phyloP scores from a whole-genome alignment of 441 rosid species.

The Jatropha podagrica region DNA sequence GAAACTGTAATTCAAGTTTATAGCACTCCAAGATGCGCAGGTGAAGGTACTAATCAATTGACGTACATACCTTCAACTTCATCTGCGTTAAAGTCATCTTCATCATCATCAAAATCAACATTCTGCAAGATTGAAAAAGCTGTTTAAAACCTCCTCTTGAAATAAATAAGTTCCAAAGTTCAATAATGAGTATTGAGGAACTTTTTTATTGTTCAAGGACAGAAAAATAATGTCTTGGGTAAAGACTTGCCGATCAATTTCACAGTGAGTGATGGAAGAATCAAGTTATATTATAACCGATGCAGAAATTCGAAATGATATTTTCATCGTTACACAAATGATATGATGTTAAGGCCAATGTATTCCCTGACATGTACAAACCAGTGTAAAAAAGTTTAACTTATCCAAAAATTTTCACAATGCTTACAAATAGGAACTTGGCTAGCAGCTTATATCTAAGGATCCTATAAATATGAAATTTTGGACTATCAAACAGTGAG shows the following conservation, averaged over 20 bases:
- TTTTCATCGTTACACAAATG: background rate
- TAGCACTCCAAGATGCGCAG: background rate
- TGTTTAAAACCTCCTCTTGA: background rate
- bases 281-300: background rate
- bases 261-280: background rate
- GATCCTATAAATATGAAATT: background rate
- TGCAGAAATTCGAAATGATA: background rate
- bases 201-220: background rate
- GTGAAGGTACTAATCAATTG: background rate
- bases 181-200: background rate
- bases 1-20: background rate
- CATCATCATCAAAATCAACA: constrained; percentile 44
- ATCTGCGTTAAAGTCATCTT: constrained; percentile 39
- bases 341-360: background rate
- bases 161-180: background rate
- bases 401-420: background rate
- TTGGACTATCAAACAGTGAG: background rate
- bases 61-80: constrained; percentile 32
- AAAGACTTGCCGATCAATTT: background rate
- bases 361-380: background rate
- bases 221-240: background rate
- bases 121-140: constrained; percentile 28
- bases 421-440: background rate
- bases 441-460: background rate
- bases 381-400: background rate